phyloP scores from a whole-genome alignment of 768 basidiomycete genomes.

The Peribolospora kevripleyi region DNA sequence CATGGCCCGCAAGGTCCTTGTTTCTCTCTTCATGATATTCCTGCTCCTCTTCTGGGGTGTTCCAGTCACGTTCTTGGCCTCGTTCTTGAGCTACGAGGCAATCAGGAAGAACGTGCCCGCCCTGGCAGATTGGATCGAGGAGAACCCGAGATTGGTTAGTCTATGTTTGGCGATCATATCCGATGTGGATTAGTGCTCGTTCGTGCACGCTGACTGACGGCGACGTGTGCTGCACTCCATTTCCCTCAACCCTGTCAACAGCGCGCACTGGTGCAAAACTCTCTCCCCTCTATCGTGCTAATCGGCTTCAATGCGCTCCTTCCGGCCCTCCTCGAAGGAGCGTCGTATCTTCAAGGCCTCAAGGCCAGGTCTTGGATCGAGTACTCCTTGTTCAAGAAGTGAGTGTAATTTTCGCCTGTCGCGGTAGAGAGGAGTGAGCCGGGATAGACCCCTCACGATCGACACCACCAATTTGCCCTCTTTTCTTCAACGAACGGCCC shows the following conservation, averaged over 20 bases:
- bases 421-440: too few relatives aligned
- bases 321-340: constrained; percentile 74
- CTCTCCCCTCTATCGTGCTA: constrained; percentile 71
- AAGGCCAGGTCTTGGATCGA: constrained; percentile 80
- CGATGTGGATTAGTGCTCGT: too few relatives aligned
- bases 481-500: constrained; percentile 3
- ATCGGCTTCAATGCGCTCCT: constrained; percentile 68
- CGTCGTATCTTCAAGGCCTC: constrained; percentile 61
- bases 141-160: constrained; percentile 24
- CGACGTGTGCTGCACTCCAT: too few relatives aligned
- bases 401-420: constrained; percentile 12
- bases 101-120: constrained; percentile 76
- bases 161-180: too few relatives aligned
- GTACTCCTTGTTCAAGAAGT: constrained; percentile 81
- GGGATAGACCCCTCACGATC: not conserved
- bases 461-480: not conserved
- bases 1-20: constrained; percentile 43
- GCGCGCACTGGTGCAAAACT: constrained; percentile 76
- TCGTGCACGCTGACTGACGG: too few relatives aligned
- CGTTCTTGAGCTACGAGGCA: constrained; percentile 71
- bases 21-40: constrained; percentile 40
- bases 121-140: constrained; percentile 61
- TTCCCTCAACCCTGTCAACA: constrained; percentile 18
- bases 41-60: constrained; percentile 79
- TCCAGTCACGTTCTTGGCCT: constrained; percentile 66